Evolutionary conservation across 202 grass and related monocot species (phyloP).

Genomic region (Hordeum pubiflorum): DNA sequence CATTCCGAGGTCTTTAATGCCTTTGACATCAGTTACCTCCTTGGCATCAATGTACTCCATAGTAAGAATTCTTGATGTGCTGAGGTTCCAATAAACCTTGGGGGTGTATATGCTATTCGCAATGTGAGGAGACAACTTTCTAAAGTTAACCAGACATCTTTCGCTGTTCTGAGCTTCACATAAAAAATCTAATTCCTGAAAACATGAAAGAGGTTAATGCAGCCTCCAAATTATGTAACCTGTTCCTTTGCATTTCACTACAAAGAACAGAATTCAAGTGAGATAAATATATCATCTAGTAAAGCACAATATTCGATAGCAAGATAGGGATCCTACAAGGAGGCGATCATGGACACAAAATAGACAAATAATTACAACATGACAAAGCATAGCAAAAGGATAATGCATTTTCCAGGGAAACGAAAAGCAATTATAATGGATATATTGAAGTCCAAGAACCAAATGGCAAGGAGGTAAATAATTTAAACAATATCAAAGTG

Average conservation of each 20-base stretch:
- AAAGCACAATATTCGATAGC: conserved; percentile 12
- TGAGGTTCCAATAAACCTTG: conserved; percentile 82
- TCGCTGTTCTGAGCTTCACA: conserved; percentile 75
- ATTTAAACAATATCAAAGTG: not conserved
- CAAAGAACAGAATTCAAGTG: not conserved
- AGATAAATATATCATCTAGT: not conserved
- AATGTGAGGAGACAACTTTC: conserved; percentile 74
- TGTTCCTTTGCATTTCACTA: conserved; percentile 5
- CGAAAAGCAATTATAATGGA: not conserved
- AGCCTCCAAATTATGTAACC: not conserved
- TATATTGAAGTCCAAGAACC: not conserved
- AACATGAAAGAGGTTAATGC: conserved; percentile 19
- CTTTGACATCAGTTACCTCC: conserved; percentile 84
- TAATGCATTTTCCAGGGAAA: conserved; percentile 15
- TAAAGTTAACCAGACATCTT: conserved; percentile 85
- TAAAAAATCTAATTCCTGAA: conserved; percentile 90
- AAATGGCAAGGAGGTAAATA: conserved; percentile 1
- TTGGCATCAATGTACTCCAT: conserved; percentile 97
- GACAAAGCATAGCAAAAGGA: not conserved
- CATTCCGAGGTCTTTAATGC: conserved; percentile 61
- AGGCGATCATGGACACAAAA: not conserved
- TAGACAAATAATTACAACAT: conserved; percentile 6
- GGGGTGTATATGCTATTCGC: conserved; percentile 73
- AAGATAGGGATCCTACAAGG: not conserved
- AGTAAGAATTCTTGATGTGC: conserved; percentile 76